phyloP scores from a whole-genome alignment of 208 protist genomes.

The Crithidia expoeki region DNA sequence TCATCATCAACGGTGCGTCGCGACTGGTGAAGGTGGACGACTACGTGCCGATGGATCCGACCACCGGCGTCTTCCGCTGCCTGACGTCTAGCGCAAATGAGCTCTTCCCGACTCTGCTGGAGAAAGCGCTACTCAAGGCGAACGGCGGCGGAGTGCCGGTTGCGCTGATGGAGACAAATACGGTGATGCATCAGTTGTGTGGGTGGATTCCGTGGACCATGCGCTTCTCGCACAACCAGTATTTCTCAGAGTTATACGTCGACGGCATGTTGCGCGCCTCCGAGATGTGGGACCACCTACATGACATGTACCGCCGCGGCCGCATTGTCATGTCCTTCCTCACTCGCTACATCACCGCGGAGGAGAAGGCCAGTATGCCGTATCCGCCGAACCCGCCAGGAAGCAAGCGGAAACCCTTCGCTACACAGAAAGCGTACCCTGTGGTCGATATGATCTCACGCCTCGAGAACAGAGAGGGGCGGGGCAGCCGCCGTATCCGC shows the following conservation, averaged over 20 bases:
- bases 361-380: neutral
- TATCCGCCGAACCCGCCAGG: neutral
- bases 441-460: conserved; percentile 32
- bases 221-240: conserved; percentile 1
- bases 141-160: conserved; percentile 80
- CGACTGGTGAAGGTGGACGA: conserved; percentile 83
- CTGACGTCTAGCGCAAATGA: conserved; percentile 23
- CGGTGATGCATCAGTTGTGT: conserved; percentile 75
- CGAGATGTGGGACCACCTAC: conserved; percentile 30
- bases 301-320: conserved; percentile 20
- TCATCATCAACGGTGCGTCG: conserved; percentile 81
- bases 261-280: conserved; percentile 19
- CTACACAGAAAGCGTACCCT: conserved; percentile 10
- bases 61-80: conserved; percentile 44
- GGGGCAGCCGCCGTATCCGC: neutral
- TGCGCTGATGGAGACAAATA: conserved; percentile 66
- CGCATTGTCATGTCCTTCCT: conserved; percentile 30
- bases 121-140: conserved; percentile 71
- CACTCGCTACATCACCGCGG: conserved; percentile 2
- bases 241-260: conserved; percentile 2
- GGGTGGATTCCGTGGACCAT: conserved; percentile 72
- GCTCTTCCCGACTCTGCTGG: conserved; percentile 75
- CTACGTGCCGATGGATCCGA: conserved; percentile 54
- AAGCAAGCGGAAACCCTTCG: neutral
- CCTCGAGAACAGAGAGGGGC: neutral